Evolutionary conservation across 1,284 basidiomycete genomes (phyloP).

Genomic region (Puccinia brachypodii): DNA sequence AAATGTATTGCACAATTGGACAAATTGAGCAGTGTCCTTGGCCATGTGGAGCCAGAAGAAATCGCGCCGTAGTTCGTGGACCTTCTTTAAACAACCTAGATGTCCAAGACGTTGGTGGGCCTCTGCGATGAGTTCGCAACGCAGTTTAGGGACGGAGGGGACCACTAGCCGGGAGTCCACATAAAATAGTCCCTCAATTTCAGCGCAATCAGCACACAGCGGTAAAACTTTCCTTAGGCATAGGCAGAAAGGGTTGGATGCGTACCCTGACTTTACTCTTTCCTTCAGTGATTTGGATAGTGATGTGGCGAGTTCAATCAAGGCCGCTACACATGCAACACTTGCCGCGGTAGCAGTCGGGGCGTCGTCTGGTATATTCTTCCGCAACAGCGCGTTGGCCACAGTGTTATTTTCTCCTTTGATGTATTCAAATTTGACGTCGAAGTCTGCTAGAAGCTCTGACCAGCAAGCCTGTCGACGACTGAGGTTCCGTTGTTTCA

Average conservation of each 20-base stretch:
- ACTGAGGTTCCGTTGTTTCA: conserved; percentile 58
- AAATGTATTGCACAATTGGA: background rate
- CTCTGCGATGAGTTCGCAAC: conserved; percentile 53
- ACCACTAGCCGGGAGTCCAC: conserved; percentile 56
- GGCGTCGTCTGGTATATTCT: too few relatives aligned
- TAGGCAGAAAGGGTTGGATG: conserved; percentile 53
- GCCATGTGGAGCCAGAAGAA: background rate
- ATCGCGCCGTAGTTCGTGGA: background rate
- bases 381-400: conserved; percentile 58
- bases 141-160: conserved; percentile 51
- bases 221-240: conserved; percentile 50
- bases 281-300: conserved; percentile 49
- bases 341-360: too few relatives aligned
- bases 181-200: conserved; percentile 55
- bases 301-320: background rate
- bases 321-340: background rate
- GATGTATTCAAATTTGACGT: conserved; percentile 55
- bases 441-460: conserved; percentile 58
- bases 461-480: conserved; percentile 58
- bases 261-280: conserved; percentile 56
- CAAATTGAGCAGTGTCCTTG: background rate
- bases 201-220: background rate
- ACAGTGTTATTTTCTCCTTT: conserved; percentile 58
- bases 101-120: conserved; percentile 51
- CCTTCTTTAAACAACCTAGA: background rate